Evolutionary conservation across 1,139 yeast species (phyloP), one percentile per base, ranked within the genome.

Genomic region (Geotrichum australiense): DNA sequence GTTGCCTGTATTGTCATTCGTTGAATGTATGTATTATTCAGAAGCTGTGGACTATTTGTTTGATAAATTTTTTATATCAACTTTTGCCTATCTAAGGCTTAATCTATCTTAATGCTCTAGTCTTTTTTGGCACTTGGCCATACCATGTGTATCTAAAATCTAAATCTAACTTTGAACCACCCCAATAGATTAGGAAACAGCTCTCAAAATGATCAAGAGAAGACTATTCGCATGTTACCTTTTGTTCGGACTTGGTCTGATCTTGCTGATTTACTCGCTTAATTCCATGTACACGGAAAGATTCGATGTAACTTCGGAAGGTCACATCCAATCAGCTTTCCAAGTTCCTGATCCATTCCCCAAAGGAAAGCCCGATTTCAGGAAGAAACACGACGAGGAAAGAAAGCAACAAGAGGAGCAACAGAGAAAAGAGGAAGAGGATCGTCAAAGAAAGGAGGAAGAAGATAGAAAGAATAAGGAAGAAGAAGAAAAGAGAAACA

Each of bases 301-400:
- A 4, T 45, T 38, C 31, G 47, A 45, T 14, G 40, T 37, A n/a
- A 25, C 23, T 19, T 41, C 44, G 10, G 44, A 41, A 25, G 34
- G 34, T 11, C 44, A 36, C 37, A 36, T 41, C 6, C 40, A 36
- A 12, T 23, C 30, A 5, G 44, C 43, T 5, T 38, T 41, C 19
- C 43, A 39, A 22, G 43, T 33, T 3, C 47, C 47, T 2, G 41
- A 45, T 21, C 47, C 47, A 12, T 45, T 45, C 34, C 47, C 47
- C 18, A 40, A 41, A 26, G 47, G 47, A 8, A 45, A 38, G 14
- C 47, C 47, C 20, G 47, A 45, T 34, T 37, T 41, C 11, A 37
- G 47, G 14, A 30, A 33, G 19, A 45, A 41, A 28, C 42, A 41
- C 25, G 42, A 41, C 12, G 47, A 45, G 23, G 43, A 43, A 11